These are phyloP conservation scores for Austroboletus olivaceoglutinosus DNA, from an alignment of 1,284 basidiomycete genomes.

Conservation along the genomic window DNA sequence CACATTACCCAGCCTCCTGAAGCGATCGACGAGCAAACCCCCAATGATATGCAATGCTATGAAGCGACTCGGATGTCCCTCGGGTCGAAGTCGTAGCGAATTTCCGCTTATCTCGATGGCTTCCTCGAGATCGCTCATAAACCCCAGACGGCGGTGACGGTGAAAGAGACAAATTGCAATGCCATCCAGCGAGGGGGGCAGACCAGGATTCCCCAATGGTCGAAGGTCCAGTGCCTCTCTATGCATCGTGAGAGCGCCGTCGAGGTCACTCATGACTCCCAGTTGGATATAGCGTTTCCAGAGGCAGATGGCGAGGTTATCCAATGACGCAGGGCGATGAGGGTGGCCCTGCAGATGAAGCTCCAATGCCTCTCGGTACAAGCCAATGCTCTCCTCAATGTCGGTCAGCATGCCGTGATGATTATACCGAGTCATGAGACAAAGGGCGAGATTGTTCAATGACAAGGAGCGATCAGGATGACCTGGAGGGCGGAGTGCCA, in stretches of 20 bases:
- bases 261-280: neutral
- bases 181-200: neutral
- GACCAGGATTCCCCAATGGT: neutral
- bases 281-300: neutral
- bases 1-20: neutral
- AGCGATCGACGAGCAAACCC: neutral
- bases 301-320: neutral
- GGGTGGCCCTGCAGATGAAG: neutral
- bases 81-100: neutral
- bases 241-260: neutral
- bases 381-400: neutral
- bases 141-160: neutral
- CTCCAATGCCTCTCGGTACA: neutral
- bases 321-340: neutral
- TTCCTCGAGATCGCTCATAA: neutral
- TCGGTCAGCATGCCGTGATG: neutral
- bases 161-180: neutral
- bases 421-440: neutral
- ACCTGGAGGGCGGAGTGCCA: neutral
- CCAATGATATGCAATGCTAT: conserved; percentile 2
- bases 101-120: neutral
- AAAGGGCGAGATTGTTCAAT: neutral
- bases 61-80: neutral
- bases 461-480: neutral
- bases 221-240: neutral